Evolutionary conservation across 148 eudicot species (phyloP).

Genomic region (Diospyros lotus): DNA sequence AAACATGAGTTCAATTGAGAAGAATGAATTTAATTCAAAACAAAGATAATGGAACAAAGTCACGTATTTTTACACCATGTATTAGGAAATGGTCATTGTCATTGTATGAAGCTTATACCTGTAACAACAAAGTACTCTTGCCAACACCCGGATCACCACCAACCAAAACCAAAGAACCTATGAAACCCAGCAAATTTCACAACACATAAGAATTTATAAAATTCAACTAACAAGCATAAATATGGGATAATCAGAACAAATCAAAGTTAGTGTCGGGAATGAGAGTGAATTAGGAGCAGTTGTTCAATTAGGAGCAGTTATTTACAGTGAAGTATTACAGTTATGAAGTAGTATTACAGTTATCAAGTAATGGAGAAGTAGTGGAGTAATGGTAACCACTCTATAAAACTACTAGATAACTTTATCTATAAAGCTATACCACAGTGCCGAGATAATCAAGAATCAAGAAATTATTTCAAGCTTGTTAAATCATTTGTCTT

Average conservation of each 20-base stretch:
- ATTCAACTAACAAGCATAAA: not conserved
- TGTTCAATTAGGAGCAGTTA: too few species aligned
- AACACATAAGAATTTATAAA: not conserved
- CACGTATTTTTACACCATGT: not conserved
- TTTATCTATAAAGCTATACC: too few species aligned
- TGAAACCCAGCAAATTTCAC: slow-evolving; percentile 2
- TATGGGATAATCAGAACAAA: not conserved
- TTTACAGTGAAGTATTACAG: too few species aligned
- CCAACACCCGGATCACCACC: slow-evolving; percentile 99
- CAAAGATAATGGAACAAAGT: slow-evolving; percentile 5
- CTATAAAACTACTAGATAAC: too few species aligned
- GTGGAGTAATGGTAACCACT: too few species aligned
- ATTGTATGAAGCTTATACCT: slow-evolving; percentile 37
- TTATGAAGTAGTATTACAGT: too few species aligned
- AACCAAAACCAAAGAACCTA: slow-evolving; percentile 84
- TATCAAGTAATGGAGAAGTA: too few species aligned
- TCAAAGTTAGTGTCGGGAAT: not conserved
- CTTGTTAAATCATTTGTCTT: too few species aligned
- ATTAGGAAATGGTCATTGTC: not conserved
- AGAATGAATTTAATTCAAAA: not conserved
- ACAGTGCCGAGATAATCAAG: too few species aligned
- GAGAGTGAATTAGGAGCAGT: too few species aligned
- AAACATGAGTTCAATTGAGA: slow-evolving; percentile 5
- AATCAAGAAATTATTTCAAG: too few species aligned
- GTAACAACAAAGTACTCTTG: slow-evolving; percentile 85